phyloP scores from a whole-genome alignment of 2,329 filamentous ascomycete species.

The Aspergillus latus region DNA sequence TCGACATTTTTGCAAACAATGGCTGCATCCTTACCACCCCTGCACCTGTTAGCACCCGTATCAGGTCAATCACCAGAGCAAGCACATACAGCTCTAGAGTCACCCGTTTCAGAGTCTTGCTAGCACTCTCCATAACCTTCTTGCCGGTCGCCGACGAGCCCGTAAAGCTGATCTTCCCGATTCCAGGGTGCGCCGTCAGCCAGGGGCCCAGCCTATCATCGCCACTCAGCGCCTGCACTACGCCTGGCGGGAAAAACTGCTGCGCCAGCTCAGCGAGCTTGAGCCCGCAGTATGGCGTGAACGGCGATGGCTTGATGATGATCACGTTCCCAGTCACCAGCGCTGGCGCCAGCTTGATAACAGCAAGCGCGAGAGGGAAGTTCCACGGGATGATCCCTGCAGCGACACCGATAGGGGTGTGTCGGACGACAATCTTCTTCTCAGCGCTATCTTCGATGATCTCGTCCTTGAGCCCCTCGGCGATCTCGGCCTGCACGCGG shows the following conservation, averaged over 20 bases:
- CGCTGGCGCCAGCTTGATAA: constrained; percentile 53
- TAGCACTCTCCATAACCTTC: constrained; percentile 51
- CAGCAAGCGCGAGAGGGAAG: constrained; percentile 45
- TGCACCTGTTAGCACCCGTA: not conserved
- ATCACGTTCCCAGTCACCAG: constrained; percentile 55
- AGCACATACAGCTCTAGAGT: constrained; percentile 47
- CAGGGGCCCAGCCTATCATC: constrained; percentile 55
- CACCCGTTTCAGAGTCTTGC: constrained; percentile 54
- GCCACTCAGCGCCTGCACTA: constrained; percentile 57
- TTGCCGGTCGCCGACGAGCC: constrained; percentile 55
- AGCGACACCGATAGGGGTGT: constrained; percentile 42
- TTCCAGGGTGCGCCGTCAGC: constrained; percentile 54
- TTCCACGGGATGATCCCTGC: constrained; percentile 64
- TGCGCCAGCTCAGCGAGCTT: constrained; percentile 55
- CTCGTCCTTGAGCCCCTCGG: constrained; percentile 34
- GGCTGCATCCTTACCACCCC: constrained; percentile 57
- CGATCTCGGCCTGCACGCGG: constrained; percentile 18
- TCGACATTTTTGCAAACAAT: constrained; percentile 57
- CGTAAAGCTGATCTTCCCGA: constrained; percentile 61
- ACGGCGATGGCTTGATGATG: constrained; percentile 55
- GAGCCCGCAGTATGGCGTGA: constrained; percentile 55
- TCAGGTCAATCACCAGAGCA: not conserved
- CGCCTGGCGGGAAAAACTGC: constrained; percentile 54
- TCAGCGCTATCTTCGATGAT: constrained; percentile 50
- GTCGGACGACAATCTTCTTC: constrained; percentile 33